Evolutionary conservation across 2,329 filamentous ascomycete genomes (phyloP).

Genomic region (Neopestalotiopsis rosae): DNA sequence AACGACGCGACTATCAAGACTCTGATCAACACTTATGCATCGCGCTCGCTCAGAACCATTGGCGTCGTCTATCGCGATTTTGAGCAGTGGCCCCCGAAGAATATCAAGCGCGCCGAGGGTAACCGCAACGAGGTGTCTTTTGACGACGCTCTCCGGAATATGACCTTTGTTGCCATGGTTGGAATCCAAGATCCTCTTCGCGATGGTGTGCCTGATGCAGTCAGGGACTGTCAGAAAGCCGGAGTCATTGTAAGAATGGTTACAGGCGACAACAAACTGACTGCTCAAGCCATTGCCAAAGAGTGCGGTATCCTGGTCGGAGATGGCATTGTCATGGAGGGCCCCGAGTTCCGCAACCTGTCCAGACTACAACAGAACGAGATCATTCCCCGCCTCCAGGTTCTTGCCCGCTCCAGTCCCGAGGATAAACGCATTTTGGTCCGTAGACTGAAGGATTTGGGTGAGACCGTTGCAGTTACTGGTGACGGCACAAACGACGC

Average conservation of each 20-base stretch:
- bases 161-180: slow-evolving; percentile 73
- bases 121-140: slow-evolving; percentile 68
- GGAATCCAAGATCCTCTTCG: slow-evolving; percentile 84
- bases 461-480: slow-evolving; percentile 81
- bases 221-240: slow-evolving; percentile 74
- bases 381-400: slow-evolving; percentile 72
- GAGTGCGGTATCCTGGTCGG: slow-evolving; percentile 78
- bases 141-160: slow-evolving; percentile 69
- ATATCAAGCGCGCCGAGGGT: slow-evolving; percentile 57
- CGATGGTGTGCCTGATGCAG: slow-evolving; percentile 75
- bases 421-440: slow-evolving; percentile 80
- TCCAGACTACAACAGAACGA: slow-evolving; percentile 68
- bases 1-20: slow-evolving; percentile 63
- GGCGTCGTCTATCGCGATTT: slow-evolving; percentile 86
- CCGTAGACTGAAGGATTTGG: slow-evolving; percentile 71
- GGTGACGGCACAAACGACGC: slow-evolving; percentile 87
- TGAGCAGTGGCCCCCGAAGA: slow-evolving; percentile 79
- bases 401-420: slow-evolving; percentile 76
- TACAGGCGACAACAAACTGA: slow-evolving; percentile 81
- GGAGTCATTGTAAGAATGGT: slow-evolving; percentile 86
- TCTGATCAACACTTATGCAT: slow-evolving; percentile 79
- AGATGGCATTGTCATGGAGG: slow-evolving; percentile 76
- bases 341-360: slow-evolving; percentile 77
- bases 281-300: slow-evolving; percentile 77
- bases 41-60: slow-evolving; percentile 82